Conservation (phyloP, 1,284 basidiomycete species). For the Fistulina hepatica region DNA sequence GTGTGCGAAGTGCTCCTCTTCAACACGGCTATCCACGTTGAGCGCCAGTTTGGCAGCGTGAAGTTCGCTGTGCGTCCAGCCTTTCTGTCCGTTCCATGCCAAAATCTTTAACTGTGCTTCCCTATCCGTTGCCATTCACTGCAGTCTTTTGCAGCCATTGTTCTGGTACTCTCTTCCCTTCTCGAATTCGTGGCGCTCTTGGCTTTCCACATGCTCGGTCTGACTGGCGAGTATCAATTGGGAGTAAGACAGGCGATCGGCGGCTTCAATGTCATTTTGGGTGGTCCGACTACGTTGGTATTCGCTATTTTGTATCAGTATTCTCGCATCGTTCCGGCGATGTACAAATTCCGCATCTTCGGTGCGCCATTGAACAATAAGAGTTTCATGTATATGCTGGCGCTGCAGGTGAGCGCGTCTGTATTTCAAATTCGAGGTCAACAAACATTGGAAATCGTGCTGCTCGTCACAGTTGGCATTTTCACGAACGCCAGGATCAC, state of each 20-base stretch:
- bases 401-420: constrained; percentile 41
- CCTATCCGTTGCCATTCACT: constrained; percentile 5
- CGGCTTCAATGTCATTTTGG: constrained; percentile 66
- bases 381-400: constrained; percentile 56
- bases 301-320: constrained; percentile 77
- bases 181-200: constrained; percentile 56
- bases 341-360: constrained; percentile 68
- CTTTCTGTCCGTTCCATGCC: too few relatives aligned
- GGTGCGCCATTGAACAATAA: constrained; percentile 72
- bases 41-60: constrained; percentile 76
- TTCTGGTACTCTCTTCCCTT: constrained; percentile 53
- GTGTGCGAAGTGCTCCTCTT: constrained; percentile 69
- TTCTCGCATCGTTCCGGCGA: constrained; percentile 61
- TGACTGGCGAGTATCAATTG: too few relatives aligned
- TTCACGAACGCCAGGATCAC: constrained; percentile 55
- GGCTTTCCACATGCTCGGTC: constrained; percentile 47
- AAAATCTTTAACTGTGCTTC: background rate
- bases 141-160: constrained; percentile 69
- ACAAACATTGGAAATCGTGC: constrained; percentile 5
- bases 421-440: constrained; percentile 5
- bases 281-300: constrained; percentile 64
- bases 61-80: constrained; percentile 88
- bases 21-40: constrained; percentile 61
- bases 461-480: constrained; percentile 45
- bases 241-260: too few relatives aligned